Evolutionary conservation across 1,284 basidiomycete species (phyloP).

Genomic region (Moesziomyces sp.): DNA sequence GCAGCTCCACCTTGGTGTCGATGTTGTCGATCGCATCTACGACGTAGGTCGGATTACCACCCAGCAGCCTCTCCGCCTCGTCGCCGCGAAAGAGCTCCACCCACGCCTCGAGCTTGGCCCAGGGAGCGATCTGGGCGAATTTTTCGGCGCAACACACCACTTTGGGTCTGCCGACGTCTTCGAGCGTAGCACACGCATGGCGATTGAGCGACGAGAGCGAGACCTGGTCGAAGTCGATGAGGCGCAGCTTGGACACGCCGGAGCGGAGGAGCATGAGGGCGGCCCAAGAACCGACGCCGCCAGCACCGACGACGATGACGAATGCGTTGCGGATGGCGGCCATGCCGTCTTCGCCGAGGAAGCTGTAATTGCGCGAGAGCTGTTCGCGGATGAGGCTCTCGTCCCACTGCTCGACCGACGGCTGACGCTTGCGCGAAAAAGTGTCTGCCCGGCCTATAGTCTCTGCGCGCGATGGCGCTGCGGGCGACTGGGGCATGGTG

Average conservation of each 20-base stretch:
- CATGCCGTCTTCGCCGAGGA: conserved; percentile 93
- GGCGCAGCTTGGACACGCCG: conserved; percentile 58
- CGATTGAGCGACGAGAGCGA: conserved; percentile 72
- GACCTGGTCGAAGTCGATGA: conserved; percentile 67
- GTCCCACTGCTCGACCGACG: conserved; percentile 51
- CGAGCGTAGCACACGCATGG: conserved; percentile 89
- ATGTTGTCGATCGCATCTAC: conserved; percentile 86
- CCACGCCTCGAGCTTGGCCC: conserved; percentile 73
- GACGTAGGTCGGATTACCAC: conserved; percentile 59
- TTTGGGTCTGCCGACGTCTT: conserved; percentile 94
- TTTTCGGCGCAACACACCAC: conserved; percentile 82
- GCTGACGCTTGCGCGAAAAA: conserved; percentile 30
- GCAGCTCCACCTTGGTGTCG: conserved; percentile 77
- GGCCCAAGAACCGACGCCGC: conserved; percentile 94
- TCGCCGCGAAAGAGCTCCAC: conserved; percentile 58
- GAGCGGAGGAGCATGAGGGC: conserved; percentile 80
- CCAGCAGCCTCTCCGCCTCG: conserved; percentile 49
- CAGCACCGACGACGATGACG: conserved; percentile 91
- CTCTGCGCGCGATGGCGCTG: conserved; percentile 27
- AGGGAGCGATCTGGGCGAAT: conserved; percentile 77
- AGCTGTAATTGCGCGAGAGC: conserved; percentile 91
- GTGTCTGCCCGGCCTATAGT: conserved; percentile 12
- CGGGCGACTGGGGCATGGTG: conserved; percentile 21
- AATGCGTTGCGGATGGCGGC: conserved; percentile 77
- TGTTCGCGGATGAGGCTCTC: conserved; percentile 72